These are phyloP conservation scores for Verticillium klebahnii DNA, from an alignment of 2,329 filamentous ascomycete genomes.

Conservation along the genomic window DNA sequence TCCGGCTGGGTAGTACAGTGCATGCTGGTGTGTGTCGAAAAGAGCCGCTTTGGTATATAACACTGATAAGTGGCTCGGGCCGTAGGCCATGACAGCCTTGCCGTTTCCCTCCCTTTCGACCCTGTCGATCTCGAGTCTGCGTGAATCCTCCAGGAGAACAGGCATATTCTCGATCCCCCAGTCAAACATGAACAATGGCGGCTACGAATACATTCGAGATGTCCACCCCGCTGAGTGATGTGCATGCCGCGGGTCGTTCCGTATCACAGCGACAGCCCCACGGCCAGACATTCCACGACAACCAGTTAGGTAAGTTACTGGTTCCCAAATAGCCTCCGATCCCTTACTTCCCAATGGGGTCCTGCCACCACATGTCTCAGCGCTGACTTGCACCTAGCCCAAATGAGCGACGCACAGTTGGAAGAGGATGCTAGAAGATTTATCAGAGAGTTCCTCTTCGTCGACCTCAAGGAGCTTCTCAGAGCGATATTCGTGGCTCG, in stretches of 20 bases:
- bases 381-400: constrained; percentile 19
- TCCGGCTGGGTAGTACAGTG: not conserved
- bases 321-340: too few species aligned
- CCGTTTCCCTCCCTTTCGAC: not conserved
- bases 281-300: constrained; percentile 30
- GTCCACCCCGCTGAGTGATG: not conserved
- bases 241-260: not conserved
- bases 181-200: not conserved
- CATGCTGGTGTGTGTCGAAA: not conserved
- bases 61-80: not conserved
- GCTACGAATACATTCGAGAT: not conserved
- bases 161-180: not conserved
- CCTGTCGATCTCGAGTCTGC: not conserved
- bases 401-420: constrained; percentile 31
- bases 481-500: constrained; percentile 36
- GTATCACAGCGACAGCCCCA: constrained; percentile 20
- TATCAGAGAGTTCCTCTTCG: constrained; percentile 20
- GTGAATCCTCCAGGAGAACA: not conserved
- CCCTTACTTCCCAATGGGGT: not conserved
- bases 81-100: not conserved
- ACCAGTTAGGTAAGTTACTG: constrained; percentile 22
- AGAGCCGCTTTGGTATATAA: not conserved
- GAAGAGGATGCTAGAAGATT: constrained; percentile 29
- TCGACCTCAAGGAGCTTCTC: constrained; percentile 24
- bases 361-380: not conserved